phyloP scores from a whole-genome alignment of 1,284 basidiomycete genomes.

The Austroboletus rostrupii region DNA sequence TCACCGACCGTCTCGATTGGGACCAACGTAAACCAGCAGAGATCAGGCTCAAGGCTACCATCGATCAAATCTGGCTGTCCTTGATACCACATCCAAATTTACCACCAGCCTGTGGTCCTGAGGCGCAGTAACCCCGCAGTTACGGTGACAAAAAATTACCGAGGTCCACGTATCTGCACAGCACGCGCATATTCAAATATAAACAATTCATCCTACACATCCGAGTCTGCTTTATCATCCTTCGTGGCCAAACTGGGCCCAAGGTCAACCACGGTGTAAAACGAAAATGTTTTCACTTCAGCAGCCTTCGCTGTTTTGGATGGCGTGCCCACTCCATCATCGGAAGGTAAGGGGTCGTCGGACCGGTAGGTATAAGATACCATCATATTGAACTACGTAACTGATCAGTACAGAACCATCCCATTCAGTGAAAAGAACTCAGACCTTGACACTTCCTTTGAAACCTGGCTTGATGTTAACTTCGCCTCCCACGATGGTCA shows the following conservation, averaged over 20 bases:
- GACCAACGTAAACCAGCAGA: neutral
- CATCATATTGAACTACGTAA: slow-evolving; percentile 80
- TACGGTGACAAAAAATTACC: neutral
- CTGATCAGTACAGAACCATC: slow-evolving; percentile 1
- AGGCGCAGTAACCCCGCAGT: neutral
- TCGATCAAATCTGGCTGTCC: neutral
- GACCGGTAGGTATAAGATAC: slow-evolving; percentile 90
- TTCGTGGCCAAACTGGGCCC: slow-evolving; percentile 63
- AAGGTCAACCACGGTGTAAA: slow-evolving; percentile 78
- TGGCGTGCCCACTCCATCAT: slow-evolving; percentile 50
- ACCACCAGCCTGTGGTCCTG: neutral
- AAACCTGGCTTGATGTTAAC: slow-evolving; percentile 76
- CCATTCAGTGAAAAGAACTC: slow-evolving; percentile 20
- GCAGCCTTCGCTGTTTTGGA: slow-evolving; percentile 45
- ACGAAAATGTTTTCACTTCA: slow-evolving; percentile 82
- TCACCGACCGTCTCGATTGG: neutral
- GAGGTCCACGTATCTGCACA: too few relatives aligned
- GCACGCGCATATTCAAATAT: neutral
- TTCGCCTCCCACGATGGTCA: slow-evolving; percentile 81
- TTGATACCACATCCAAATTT: neutral
- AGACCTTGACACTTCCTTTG: slow-evolving; percentile 68
- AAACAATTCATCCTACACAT: slow-evolving; percentile 14
- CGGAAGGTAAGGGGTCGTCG: slow-evolving; percentile 71
- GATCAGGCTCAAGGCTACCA: neutral
- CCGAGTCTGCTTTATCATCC: slow-evolving; percentile 43